Evolutionary conservation across 805 yeast genomes (phyloP).

Genomic region (Geotrichum ghanense): DNA sequence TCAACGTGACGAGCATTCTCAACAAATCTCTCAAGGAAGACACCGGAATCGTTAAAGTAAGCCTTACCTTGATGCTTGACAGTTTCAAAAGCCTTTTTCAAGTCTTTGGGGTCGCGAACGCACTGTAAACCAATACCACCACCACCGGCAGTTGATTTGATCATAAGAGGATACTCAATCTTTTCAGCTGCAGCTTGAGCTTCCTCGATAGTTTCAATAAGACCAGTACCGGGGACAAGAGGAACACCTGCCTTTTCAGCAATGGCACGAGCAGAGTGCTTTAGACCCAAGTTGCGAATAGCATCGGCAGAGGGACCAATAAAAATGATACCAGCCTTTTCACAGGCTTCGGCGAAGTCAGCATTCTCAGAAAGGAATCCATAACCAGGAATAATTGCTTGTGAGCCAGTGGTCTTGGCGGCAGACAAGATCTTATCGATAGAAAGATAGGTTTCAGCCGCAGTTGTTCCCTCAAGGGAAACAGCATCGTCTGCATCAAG

Average conservation of each 20-base stretch:
- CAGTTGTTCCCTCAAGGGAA: conserved; percentile 67
- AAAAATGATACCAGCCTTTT: conserved; percentile 70
- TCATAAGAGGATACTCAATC: conserved; percentile 82
- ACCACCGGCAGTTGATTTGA: conserved; percentile 97
- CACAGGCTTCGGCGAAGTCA: conserved; percentile 85
- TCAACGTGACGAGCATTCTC: conserved; percentile 95
- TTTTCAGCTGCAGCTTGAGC: conserved; percentile 65
- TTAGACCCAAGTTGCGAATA: conserved; percentile 80
- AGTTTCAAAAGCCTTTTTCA: conserved; percentile 74
- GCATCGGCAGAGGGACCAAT: conserved; percentile 97
- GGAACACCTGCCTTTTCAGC: conserved; percentile 92
- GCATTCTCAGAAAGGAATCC: conserved; percentile 96
- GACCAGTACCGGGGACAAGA: conserved; percentile 92
- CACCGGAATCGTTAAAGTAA: conserved; percentile 92
- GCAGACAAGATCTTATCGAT: conserved; percentile 79
- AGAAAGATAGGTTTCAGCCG: conserved; percentile 83
- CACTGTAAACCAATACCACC: conserved; percentile 97
- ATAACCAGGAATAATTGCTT: conserved; percentile 97
- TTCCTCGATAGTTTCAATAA: conserved; percentile 58
- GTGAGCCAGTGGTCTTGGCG: conserved; percentile 72
- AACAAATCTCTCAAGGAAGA: conserved; percentile 86
- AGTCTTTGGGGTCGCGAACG: conserved; percentile 72
- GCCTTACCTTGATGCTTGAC: conserved; percentile 91
- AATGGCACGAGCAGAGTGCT: conserved; percentile 93
- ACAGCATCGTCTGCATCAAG: conserved; percentile 70